Evolutionary conservation across 768 basidiomycete genomes (phyloP).

Genomic region (Lentinus tigrinus): DNA sequence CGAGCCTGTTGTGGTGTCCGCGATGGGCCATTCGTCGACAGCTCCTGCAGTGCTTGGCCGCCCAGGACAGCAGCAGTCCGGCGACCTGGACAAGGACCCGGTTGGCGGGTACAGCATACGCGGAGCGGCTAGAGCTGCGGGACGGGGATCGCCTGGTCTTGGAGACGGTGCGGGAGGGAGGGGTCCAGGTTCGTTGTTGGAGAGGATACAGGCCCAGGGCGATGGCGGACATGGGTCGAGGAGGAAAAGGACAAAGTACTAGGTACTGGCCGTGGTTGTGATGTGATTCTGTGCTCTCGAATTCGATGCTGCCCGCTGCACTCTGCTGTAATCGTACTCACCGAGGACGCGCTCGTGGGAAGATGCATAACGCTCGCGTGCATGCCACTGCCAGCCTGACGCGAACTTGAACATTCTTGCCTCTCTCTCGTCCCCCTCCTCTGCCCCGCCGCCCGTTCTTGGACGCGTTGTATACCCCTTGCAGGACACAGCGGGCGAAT

Average conservation of each 20-base stretch:
- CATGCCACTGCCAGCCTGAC: no score
- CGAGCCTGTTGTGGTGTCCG: neutral
- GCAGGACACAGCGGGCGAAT: no score
- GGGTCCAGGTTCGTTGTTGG: constrained; percentile 4
- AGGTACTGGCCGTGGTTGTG: no score
- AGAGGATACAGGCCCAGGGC: constrained; percentile 9
- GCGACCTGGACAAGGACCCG: constrained; percentile 34
- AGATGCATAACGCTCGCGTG: no score
- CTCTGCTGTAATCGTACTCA: no score
- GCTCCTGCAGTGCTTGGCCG: constrained; percentile 14
- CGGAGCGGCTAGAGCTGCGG: constrained; percentile 43
- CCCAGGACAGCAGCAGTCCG: constrained; percentile 16
- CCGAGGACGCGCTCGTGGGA: no score
- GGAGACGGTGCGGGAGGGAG: neutral
- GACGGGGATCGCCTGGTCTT: neutral
- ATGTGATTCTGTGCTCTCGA: no score
- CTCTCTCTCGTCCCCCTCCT: no score
- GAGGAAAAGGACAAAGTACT: constrained; percentile 6
- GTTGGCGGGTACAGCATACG: constrained; percentile 52
- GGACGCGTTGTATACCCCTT: no score
- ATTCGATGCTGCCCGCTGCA: no score
- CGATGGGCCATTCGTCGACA: neutral
- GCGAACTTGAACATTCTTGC: no score
- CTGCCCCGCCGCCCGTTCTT: no score
- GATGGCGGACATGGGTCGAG: neutral